Evolutionary conservation across 352 stramenopile species (phyloP), one percentile per base, ranked within the genome.

Genomic region (Globisporangium apiculatum): DNA sequence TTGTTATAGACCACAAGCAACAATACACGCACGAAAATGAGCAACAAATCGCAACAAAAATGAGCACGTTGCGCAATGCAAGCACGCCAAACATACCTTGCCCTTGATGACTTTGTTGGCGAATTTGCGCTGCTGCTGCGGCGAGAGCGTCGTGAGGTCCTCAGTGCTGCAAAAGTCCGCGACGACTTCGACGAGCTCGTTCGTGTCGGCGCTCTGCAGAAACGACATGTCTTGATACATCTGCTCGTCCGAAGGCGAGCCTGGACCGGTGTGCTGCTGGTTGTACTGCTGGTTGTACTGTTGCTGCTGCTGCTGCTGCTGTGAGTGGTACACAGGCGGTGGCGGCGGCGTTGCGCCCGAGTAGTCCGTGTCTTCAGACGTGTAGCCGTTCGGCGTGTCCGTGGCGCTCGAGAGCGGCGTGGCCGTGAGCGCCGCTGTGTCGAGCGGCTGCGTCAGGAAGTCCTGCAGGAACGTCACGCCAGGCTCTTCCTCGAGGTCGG

Each of bases 361-460:
- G 64, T 94, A 91, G 58, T 91, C 84, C 37, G 79, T 89, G 60
- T 94, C 84, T 61, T 94, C 84, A 0, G 79, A 90, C 51, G 84
- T 94, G 67, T 94, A 94, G 37, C 82, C 82, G 59, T 83, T 90
- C 10, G 79, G 81, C 36, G 81, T 88, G 61, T 73, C 64, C 41
- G 65, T 78, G 40, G 14, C 53, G 48, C 53, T 66, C 14, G 53
- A 64, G 40, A 53, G 57, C 38, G 65, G 64, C 36, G 63, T 67
- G 9, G 60, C 51, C 42, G 67, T 61, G 43, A 79, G 24, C 42
- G 48, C 50, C 37, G n/a, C 51, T 15, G 45, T 31, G n/a, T n/a
- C n/a, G 15, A 43, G 45, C 24, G 15, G 45, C 9, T 53, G 68
- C 45, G 60, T 14, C 14, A 69, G 35, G 58, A 83, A 82, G 57